Base-by-base conservation (phyloP, 2,329 filamentous ascomycete species). In the Dothideomycetes sp. region DNA sequence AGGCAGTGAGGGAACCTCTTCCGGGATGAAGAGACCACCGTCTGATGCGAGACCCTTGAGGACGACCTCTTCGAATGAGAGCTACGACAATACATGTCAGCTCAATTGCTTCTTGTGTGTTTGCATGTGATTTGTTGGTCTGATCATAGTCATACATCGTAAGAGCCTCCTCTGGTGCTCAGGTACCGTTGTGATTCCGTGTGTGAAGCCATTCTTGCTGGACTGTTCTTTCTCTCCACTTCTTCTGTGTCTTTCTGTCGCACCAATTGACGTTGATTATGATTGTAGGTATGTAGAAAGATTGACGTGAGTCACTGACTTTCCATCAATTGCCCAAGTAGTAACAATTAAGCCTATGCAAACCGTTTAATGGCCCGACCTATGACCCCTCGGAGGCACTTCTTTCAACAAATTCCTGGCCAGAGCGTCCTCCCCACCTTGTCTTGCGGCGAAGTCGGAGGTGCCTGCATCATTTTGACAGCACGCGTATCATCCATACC, bases 41-140 rank as follows among this genome's bases (percentile, higher is more conserved):
- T 95, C 88, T 32, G 76, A 71, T 44, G 86, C 87, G 43, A 94
- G 78, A 31, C 87, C 87, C 63, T 94, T 93, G 49, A 94, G 71
- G 28, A 94, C 86, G 33, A 87, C 87, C 40, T 87, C 80, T 64
- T 95, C 88, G 61, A 95, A 94, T 38, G 85, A 88, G 52, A 93
- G 73, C 82, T 88, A 47, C 28, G 33, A 28, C 39, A 34, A n/a
- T n/a, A 38, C 44, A 47, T 48, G 45, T 58, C 53, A 58, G 57
- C 52, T 49, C 53, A 45, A 51, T n/a, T n/a, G 53, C 50, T 49
- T 48, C 43, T 47, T 44, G 44, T 44, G 43, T 43, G 35, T 43
- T 29, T 33, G 35, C 31, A 33, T 30, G 36, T 19, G 12, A 29
- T 30, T 32, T 19, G 41, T 16, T 25, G 19, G 12, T 20, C 28